Evolutionary conservation across 176 grass and related monocot genomes (phyloP).

Genomic region (Juncus inflexus): DNA sequence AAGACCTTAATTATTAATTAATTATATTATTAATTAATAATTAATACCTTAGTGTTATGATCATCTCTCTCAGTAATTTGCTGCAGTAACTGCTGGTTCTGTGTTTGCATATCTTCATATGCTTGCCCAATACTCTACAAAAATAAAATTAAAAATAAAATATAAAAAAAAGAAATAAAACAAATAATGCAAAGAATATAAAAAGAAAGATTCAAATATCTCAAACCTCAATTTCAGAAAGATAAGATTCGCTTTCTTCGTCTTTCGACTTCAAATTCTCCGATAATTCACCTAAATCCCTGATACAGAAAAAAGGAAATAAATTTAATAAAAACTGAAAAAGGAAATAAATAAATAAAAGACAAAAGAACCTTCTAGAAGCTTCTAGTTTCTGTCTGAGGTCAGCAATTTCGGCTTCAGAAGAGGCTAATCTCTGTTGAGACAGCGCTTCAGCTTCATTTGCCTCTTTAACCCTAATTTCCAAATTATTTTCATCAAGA

Average conservation of each 20-base stretch:
- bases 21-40: too few relatives aligned
- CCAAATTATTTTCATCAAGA: constrained; percentile 86
- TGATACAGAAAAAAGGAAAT: constrained; percentile 27
- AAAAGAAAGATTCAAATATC: constrained; percentile 2
- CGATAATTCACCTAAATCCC: constrained; percentile 56
- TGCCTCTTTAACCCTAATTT: constrained; percentile 78
- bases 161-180: constrained; percentile 15
- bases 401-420: constrained; percentile 92
- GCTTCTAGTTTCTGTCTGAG: constrained; percentile 65
- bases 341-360: constrained; percentile 11
- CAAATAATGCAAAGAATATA: constrained; percentile 5
- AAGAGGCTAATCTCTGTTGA: constrained; percentile 70
- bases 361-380: constrained; percentile 52
- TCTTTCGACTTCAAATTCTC: constrained; percentile 72
- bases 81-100: constrained; percentile 89
- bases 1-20: too few relatives aligned
- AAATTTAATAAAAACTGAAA: constrained; percentile 16
- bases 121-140: constrained; percentile 80
- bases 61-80: constrained; percentile 97
- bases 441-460: constrained; percentile 96
- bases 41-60: constrained; percentile 80
- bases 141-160: constrained; percentile 16
- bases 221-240: constrained; percentile 83
- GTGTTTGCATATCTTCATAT: constrained; percentile 80
- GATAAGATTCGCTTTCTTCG: constrained; percentile 68